Evolutionary conservation across 2,329 filamentous ascomycete species (phyloP).

Genomic region (Thelonectria discophora): DNA sequence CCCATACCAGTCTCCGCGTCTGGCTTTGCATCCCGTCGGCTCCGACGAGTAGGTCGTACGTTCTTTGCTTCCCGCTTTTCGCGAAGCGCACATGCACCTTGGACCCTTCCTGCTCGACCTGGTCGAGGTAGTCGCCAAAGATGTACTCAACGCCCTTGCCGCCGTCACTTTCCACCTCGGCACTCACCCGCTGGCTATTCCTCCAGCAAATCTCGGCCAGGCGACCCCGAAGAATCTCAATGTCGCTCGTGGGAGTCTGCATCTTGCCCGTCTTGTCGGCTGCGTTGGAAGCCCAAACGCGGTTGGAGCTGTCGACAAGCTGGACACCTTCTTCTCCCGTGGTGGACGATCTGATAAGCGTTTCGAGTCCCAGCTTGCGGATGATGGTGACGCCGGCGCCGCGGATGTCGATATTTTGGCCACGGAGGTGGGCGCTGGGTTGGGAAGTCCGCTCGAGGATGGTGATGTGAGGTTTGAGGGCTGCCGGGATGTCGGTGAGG

Average conservation of each 20-base stretch:
- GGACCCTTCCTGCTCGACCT: slow-evolving; percentile 42
- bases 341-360: slow-evolving; percentile 52
- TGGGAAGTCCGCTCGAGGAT: slow-evolving; percentile 52
- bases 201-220: slow-evolving; percentile 40
- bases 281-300: slow-evolving; percentile 37
- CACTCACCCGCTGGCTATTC: slow-evolving; percentile 36
- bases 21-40: slow-evolving; percentile 57
- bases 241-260: slow-evolving; percentile 62
- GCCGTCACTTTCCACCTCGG: slow-evolving; percentile 25
- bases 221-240: slow-evolving; percentile 68
- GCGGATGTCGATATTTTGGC: slow-evolving; percentile 58
- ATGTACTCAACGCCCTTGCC: slow-evolving; percentile 33
- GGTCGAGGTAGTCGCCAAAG: slow-evolving; percentile 44
- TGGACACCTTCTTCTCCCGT: slow-evolving; percentile 54
- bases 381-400: slow-evolving; percentile 52
- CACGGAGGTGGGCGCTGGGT: slow-evolving; percentile 47
- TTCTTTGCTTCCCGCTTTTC: slow-evolving; percentile 49
- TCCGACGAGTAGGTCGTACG: slow-evolving; percentile 63
- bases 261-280: slow-evolving; percentile 53
- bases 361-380: slow-evolving; percentile 51
- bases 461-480: slow-evolving; percentile 37
- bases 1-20: slow-evolving; percentile 9
- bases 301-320: slow-evolving; percentile 50
- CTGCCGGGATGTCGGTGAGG: not conserved
- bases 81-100: slow-evolving; percentile 52